Conservation (phyloP, 1,139 yeast genomes). For the Lipomyces yarrowii region DNA sequence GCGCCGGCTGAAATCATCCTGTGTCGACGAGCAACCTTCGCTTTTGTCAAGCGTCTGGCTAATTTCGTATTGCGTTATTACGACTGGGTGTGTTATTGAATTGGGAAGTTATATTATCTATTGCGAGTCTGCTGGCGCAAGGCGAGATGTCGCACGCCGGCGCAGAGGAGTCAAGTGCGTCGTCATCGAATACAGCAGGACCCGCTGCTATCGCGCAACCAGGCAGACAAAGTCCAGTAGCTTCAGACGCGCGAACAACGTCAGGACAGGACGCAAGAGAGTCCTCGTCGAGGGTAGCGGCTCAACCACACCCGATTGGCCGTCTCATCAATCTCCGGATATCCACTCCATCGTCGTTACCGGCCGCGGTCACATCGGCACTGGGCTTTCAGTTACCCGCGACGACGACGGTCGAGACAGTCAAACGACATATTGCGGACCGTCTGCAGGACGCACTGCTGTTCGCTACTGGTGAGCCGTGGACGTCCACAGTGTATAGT, state of each 20-base stretch:
- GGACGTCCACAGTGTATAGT: slow-evolving; percentile 20
- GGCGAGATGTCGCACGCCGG: not conserved
- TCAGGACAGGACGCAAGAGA: not conserved
- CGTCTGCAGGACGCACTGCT: slow-evolving; percentile 19
- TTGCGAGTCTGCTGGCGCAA: not conserved
- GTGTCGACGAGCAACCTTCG: not conserved
- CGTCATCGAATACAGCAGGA: not conserved
- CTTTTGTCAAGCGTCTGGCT: not conserved
- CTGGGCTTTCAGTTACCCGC: slow-evolving; percentile 2
- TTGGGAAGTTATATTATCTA: not conserved
- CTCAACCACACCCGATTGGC: not conserved
- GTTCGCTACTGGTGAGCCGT: slow-evolving; percentile 27
- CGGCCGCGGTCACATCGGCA: not conserved
- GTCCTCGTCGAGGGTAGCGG: not conserved
- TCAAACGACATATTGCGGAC: slow-evolving; percentile 18
- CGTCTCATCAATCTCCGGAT: not conserved
- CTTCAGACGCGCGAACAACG: too few species aligned
- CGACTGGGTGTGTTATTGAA: not conserved
- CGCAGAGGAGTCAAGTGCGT: not conserved
- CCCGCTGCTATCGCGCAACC: not conserved
- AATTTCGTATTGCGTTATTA: not conserved
- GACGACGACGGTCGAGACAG: slow-evolving; percentile 3
- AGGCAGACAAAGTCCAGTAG: not conserved
- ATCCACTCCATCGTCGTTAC: not conserved
- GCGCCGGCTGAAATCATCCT: not conserved